Conservation (phyloP, 345 rosid species). For the Aquilaria malaccensis region DNA sequence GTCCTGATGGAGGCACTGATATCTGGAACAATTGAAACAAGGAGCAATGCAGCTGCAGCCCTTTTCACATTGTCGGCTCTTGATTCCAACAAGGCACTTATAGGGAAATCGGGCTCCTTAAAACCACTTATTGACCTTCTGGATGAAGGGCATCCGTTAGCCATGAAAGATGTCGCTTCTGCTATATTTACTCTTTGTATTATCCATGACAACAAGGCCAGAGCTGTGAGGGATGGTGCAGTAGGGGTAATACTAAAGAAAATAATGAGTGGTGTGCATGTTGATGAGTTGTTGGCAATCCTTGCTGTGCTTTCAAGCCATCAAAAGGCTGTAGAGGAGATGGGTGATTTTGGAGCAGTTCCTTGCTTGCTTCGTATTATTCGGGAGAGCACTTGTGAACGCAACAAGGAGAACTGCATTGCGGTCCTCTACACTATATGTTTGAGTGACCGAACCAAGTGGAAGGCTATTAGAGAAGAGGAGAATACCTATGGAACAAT, state of each 20-base stretch:
- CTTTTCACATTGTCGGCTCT: conserved; percentile 84
- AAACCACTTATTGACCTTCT: conserved; percentile 70
- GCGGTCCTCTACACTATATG: conserved; percentile 72
- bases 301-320: conserved; percentile 78
- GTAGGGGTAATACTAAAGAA: conserved; percentile 62
- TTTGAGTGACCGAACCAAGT: conserved; percentile 64
- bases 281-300: conserved; percentile 79
- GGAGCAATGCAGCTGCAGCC: conserved; percentile 91
- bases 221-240: conserved; percentile 82
- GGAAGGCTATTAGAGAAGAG: conserved; percentile 76
- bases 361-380: conserved; percentile 64
- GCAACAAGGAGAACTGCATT: conserved; percentile 82
- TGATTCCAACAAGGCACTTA: conserved; percentile 71
- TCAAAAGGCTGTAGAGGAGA: conserved; percentile 67
- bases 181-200: conserved; percentile 83
- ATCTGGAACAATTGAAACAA: conserved; percentile 58
- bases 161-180: conserved; percentile 88
- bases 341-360: conserved; percentile 62
- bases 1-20: conserved; percentile 64
- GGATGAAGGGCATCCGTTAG: conserved; percentile 71
- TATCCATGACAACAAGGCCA: conserved; percentile 67
- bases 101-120: conserved; percentile 71
- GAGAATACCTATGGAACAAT: conserved; percentile 55
- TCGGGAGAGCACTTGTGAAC: conserved; percentile 67
- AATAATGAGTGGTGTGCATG: conserved; percentile 51